Percentiles rank a stretch among this genome's conserved stretches.
Evolutionary conservation across 2,329 filamentous ascomycete genomes (phyloP).

Genomic region (Thielaviopsis punctulata): DNA sequence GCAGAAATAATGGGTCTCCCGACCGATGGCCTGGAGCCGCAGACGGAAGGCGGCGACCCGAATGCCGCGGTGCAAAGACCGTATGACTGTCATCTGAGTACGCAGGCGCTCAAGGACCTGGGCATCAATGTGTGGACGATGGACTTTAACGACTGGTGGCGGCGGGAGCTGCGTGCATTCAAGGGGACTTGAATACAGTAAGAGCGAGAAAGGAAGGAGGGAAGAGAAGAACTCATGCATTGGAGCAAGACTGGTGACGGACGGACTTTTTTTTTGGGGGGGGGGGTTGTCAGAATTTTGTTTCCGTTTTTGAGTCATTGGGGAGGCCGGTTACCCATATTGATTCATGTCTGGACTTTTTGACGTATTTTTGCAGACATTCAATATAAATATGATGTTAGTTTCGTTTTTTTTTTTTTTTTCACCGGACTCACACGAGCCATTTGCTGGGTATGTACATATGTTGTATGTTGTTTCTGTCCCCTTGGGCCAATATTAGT

Average conservation of each 20-base stretch:
- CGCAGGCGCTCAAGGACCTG: slow-evolving; percentile 50
- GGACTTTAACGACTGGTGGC: slow-evolving; percentile 72
- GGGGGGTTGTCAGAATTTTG: neutral
- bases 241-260: no score
- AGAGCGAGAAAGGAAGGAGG: neutral
- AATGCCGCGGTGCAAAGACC: slow-evolving; percentile 58
- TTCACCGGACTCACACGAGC: no score
- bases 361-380: neutral
- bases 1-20: slow-evolving; percentile 64
- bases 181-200: slow-evolving; percentile 16
- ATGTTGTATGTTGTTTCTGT: neutral
- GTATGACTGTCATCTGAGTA: slow-evolving; percentile 79
- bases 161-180: slow-evolving; percentile 42
- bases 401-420: neutral
- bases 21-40: slow-evolving; percentile 48
- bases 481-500: neutral
- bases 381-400: neutral
- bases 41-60: slow-evolving; percentile 55
- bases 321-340: neutral
- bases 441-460: neutral
- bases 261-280: no score
- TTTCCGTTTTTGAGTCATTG: neutral
- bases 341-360: neutral
- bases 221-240: neutral
- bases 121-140: slow-evolving; percentile 58